Base-by-base conservation (phyloP, 1,284 basidiomycete species). In the Porodaedalea pini region DNA sequence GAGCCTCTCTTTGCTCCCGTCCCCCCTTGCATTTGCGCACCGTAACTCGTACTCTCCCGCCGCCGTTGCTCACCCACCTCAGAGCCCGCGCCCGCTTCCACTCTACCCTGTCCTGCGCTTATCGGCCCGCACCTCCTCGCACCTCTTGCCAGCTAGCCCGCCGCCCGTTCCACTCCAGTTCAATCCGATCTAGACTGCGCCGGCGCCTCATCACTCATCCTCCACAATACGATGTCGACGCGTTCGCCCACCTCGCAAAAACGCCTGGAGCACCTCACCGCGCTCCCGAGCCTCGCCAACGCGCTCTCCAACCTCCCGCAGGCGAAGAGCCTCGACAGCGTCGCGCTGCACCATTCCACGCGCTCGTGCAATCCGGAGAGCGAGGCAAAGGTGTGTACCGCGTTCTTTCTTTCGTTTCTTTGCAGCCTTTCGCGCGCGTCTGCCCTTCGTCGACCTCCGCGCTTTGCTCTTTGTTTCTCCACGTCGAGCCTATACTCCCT, bases 221-320 rank as follows among this genome's bases (percentile, higher is more conserved):
- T 25, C 37, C 48, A 19, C 41, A 27, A 41, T 59, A 52, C 59
- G 62, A 63, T 58, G 62, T 64, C 41, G 64, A 60, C 59, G 34
- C 58, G n/a, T n/a, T n/a, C n/a, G 57, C 29, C 56, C 56, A 56
- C 62, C 55, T 47, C 63, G 64, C 61, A 47, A 43, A 63, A 66
- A 41, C 61, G 74, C 55, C 66, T 78, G 63, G 76, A 79, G 66
- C 79, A 75, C 55, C 75, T 89, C 64, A 75, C 87, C 70, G 75
- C 87, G 7, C 82, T 87, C 63, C 88, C 88, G 15, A 84, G 81
- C 63, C 73, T 90, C 51, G 83, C 87, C 13, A 80, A 75, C 49
- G 78, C 81, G 0, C 79, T 90, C 57, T 82, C 84, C 48, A 75
- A 79, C 0, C 77, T 90, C 23, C 86, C 86, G 0, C 79, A 85